These are phyloP conservation scores for Amborella trichopoda DNA, from an alignment of 164 flowering plant genomes.

Conservation along the genomic window DNA sequence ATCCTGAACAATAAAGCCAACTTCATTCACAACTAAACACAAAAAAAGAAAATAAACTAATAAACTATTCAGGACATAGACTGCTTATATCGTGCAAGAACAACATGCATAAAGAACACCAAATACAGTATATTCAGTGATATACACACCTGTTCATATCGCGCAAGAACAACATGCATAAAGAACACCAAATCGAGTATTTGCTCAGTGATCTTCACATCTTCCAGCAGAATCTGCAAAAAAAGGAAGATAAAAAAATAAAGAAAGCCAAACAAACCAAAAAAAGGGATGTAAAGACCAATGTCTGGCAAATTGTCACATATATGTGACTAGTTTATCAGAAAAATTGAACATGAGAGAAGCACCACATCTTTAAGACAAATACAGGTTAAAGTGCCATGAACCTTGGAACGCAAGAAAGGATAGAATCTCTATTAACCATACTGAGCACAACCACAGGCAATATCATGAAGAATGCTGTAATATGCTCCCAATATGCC, in stretches of 20 bases:
- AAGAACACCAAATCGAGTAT: constrained; percentile 75
- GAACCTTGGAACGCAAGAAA: too few species aligned
- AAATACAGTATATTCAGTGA: background rate
- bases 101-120: constrained; percentile 18
- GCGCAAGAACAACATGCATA: constrained; percentile 44
- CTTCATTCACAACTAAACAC: constrained; percentile 1
- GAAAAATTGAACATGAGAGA: too few species aligned
- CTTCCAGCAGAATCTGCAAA: constrained; percentile 82
- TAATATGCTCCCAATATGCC: too few species aligned
- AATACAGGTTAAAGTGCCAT: too few species aligned
- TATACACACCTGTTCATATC: constrained; percentile 49
- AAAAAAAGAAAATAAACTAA: constrained; percentile 1
- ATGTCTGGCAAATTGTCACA: too few species aligned
- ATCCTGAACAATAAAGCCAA: constrained; percentile 33
- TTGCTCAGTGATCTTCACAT: constrained; percentile 72
- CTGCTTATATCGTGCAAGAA: constrained; percentile 51
- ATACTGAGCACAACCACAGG: too few species aligned
- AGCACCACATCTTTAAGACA: too few species aligned
- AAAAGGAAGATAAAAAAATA: background rate
- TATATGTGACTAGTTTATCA: too few species aligned
- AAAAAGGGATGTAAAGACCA: too few species aligned
- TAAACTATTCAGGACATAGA: too few species aligned
- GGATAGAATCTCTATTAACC: too few species aligned
- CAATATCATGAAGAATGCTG: too few species aligned
- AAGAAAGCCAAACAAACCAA: background rate